Percentiles rank a stretch among this genome's conserved stretches.
Conservation (phyloP, 2,329 filamentous ascomycete genomes). For the Torrubiellomyces zombiae region DNA sequence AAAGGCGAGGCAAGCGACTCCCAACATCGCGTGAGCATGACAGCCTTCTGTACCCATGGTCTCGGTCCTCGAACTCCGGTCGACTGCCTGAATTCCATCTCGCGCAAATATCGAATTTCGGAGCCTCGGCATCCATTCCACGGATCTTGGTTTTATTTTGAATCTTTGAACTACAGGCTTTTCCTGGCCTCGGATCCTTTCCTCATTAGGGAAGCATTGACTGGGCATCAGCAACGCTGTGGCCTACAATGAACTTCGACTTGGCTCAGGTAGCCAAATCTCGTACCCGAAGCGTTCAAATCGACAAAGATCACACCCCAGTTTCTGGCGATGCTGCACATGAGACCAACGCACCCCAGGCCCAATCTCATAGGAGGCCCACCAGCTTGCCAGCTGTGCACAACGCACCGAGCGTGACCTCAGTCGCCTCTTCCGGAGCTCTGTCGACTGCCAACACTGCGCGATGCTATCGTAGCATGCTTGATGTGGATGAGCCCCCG, state of each 20-base stretch:
- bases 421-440: constrained; percentile 3
- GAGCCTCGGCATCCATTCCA: no score
- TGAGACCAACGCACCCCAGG: constrained; percentile 5
- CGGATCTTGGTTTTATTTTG: no score
- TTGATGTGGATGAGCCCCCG: constrained; percentile 32
- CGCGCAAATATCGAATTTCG: no score
- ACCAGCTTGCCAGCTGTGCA: constrained; percentile 12
- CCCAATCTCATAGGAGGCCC: constrained; percentile 15
- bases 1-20: constrained; percentile 13
- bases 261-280: constrained; percentile 25
- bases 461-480: constrained; percentile 33
- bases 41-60: no score
- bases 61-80: no score
- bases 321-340: constrained; percentile 6
- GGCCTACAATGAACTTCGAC: constrained; percentile 22
- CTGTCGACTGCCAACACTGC: constrained; percentile 6
- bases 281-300: constrained; percentile 31
- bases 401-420: constrained; percentile 4
- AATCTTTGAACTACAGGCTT: no score
- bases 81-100: no score
- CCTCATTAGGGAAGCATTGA: no score
- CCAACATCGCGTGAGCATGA: no score
- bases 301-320: constrained; percentile 18
- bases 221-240: constrained; percentile 14
- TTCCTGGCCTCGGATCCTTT: constrained; percentile 16